These are phyloP conservation scores for Neostapfia colusana DNA, from an alignment of 176 grass and related monocot genomes.

Conservation along the genomic window DNA sequence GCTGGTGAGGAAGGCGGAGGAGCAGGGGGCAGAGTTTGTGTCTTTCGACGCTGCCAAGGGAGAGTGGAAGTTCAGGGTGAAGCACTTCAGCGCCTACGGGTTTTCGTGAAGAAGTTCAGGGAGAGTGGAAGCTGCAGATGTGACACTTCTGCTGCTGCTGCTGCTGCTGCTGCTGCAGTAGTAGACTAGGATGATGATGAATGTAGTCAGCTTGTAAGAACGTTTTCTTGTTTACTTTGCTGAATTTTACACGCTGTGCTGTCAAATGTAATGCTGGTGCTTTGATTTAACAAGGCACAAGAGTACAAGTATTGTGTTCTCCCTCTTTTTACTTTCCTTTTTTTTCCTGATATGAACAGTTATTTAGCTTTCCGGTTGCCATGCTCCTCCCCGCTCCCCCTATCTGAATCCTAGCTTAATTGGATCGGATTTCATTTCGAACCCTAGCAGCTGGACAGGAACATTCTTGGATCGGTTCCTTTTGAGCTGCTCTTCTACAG, in stretches of 20 bases:
- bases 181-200: neutral
- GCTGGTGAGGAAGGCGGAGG: constrained; percentile 56
- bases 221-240: neutral
- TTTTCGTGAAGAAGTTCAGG: constrained; percentile 32
- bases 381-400: too few relatives aligned
- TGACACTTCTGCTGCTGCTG: too few relatives aligned
- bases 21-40: constrained; percentile 77
- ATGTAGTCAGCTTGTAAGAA: neutral
- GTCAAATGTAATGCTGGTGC: neutral
- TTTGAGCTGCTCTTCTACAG: too few relatives aligned
- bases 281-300: neutral
- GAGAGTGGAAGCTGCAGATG: too few relatives aligned
- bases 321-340: too few relatives aligned
- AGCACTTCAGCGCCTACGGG: constrained; percentile 65
- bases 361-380: too few relatives aligned
- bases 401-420: too few relatives aligned
- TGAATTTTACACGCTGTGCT: neutral
- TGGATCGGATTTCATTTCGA: too few relatives aligned
- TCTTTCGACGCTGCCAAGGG: constrained; percentile 61
- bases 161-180: neutral
- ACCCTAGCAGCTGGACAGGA: too few relatives aligned
- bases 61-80: constrained; percentile 93
- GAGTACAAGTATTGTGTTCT: too few relatives aligned
- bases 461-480: too few relatives aligned
- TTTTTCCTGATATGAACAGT: too few relatives aligned